Percentiles rank a stretch among this genome's conserved stretches.
Evolutionary conservation across 2,329 filamentous ascomycete species (phyloP).

Genomic region (Coniochaeta prunicola): DNA sequence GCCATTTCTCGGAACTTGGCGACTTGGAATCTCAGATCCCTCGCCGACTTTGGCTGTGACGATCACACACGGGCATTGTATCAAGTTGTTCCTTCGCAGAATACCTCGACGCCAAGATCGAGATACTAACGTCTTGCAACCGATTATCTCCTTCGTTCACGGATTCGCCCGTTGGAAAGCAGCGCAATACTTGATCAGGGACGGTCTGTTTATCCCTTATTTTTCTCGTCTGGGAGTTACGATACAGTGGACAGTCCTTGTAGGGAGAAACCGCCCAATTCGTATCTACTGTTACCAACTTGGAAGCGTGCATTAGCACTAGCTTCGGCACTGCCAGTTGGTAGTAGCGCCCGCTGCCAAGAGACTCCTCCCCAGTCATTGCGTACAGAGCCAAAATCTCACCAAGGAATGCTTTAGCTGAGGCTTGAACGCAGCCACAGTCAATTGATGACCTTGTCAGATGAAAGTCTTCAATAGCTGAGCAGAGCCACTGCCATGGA

Average conservation of each 20-base stretch:
- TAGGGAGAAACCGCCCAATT: not conserved
- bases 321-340: not conserved
- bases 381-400: not conserved
- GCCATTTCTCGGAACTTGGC: not conserved
- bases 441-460: not conserved
- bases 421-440: not conserved
- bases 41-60: conserved; percentile 7
- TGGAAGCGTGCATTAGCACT: not conserved
- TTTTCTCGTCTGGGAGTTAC: not conserved
- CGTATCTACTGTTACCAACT: too few species aligned
- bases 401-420: not conserved
- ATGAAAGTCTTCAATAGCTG: not conserved
- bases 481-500: not conserved
- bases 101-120: not conserved
- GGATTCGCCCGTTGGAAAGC: not conserved
- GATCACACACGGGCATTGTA: conserved; percentile 11
- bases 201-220: not conserved
- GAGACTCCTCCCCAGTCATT: not conserved
- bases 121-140: not conserved
- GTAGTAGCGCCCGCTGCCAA: not conserved
- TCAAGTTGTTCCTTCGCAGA: conserved; percentile 5
- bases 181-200: not conserved
- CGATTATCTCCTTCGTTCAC: not conserved
- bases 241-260: not conserved
- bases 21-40: not conserved